These are phyloP conservation scores for Lenwebbia sp. DNA, from an alignment of 345 rosid genomes.

Conservation along the genomic window DNA sequence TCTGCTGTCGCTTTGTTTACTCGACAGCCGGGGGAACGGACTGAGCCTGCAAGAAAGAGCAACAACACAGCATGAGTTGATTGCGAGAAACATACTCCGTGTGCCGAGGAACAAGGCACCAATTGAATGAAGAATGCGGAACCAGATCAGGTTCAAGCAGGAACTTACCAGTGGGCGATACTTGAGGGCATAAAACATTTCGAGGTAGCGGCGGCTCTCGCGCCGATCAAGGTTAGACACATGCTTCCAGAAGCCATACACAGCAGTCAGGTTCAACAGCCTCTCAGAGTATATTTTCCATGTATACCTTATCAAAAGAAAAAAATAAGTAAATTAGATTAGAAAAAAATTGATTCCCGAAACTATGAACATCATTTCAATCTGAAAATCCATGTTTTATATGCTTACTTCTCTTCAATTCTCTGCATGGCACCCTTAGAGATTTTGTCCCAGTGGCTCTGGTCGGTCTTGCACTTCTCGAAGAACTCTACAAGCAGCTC, in stretches of 20 bases:
- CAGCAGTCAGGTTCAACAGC: constrained; percentile 78
- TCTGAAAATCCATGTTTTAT: neutral
- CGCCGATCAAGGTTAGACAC: constrained; percentile 81
- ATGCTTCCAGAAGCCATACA: constrained; percentile 92
- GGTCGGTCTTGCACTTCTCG: constrained; percentile 51
- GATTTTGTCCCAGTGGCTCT: constrained; percentile 55
- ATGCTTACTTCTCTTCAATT: constrained; percentile 66
- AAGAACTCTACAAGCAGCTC: constrained; percentile 65
- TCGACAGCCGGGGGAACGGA: constrained; percentile 52
- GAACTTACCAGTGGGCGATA: constrained; percentile 60
- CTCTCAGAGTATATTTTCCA: constrained; percentile 87
- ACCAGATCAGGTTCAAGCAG: neutral
- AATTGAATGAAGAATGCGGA: neutral
- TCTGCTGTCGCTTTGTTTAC: neutral
- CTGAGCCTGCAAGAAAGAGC: constrained; percentile 44
- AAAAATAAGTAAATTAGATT: neutral
- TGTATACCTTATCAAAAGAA: constrained; percentile 43
- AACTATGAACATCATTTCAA: neutral
- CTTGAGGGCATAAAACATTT: constrained; percentile 87
- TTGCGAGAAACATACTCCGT: neutral
- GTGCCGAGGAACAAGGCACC: neutral
- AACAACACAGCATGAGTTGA: neutral
- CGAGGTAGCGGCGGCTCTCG: constrained; percentile 82
- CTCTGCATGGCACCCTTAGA: constrained; percentile 74
- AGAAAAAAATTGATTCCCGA: neutral